These are phyloP conservation scores for Aspergillus viridinutans DNA, from an alignment of 2,329 filamentous ascomycete species.

Conservation along the genomic window DNA sequence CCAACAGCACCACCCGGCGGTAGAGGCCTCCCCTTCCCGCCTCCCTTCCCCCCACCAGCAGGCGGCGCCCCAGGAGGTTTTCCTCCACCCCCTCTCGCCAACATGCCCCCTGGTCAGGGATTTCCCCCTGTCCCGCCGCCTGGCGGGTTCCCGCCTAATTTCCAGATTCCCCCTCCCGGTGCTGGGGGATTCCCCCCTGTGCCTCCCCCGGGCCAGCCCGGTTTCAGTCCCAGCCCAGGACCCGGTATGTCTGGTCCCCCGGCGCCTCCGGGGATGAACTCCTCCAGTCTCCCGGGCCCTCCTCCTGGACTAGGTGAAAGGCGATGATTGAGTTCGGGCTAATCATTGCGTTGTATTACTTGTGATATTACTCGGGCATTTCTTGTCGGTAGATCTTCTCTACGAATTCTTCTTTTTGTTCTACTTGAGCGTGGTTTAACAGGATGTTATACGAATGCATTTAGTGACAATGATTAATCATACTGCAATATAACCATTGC, in stretches of 20 bases:
- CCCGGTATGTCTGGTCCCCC: conserved; percentile 27
- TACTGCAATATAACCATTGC: too few species aligned
- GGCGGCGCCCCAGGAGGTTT: conserved; percentile 34
- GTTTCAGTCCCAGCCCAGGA: conserved; percentile 24
- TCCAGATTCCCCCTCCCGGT: conserved; percentile 22
- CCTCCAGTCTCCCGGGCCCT: conserved; percentile 17
- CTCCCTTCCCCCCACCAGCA: conserved; percentile 36
- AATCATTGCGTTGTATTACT: neutral
- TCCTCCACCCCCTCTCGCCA: conserved; percentile 29
- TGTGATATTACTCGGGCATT: neutral
- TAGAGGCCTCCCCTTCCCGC: conserved; percentile 52
- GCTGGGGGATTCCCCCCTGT: conserved; percentile 31
- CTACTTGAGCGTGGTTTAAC: neutral
- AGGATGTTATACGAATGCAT: neutral
- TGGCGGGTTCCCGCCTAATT: conserved; percentile 33
- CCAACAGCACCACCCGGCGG: conserved; percentile 54
- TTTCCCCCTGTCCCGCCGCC: conserved; percentile 45
- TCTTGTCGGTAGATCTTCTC: neutral
- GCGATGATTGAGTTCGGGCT: conserved; percentile 17
- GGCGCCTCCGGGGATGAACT: conserved; percentile 25
- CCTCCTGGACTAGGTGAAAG: conserved; percentile 28
- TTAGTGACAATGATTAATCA: neutral
- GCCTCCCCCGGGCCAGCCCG: conserved; percentile 23
- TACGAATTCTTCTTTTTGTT: neutral
- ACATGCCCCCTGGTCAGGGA: conserved; percentile 38